Conservation (phyloP, 306 rosid species). For the Rosa chinensis region DNA sequence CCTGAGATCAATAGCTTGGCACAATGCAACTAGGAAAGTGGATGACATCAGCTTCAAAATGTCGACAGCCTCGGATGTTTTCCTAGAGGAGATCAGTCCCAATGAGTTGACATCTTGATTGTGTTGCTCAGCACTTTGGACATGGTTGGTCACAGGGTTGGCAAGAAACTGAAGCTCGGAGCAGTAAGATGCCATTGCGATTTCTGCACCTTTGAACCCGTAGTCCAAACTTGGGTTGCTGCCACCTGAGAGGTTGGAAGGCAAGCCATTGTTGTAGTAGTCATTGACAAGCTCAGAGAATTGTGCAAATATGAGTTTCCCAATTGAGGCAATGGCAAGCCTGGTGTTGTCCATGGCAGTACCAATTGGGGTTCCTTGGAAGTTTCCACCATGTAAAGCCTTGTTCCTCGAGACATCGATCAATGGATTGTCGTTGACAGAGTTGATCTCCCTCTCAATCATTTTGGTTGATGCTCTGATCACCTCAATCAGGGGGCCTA, state of each 20-base stretch:
- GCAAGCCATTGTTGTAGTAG: conserved; percentile 80
- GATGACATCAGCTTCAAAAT: conserved; percentile 82
- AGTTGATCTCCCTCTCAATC: conserved; percentile 95
- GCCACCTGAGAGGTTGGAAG: conserved; percentile 74
- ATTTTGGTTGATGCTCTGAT: conserved; percentile 70
- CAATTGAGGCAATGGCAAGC: conserved; percentile 75
- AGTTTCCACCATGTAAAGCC: conserved; percentile 91
- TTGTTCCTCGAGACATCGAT: conserved; percentile 87
- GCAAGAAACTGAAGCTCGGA: conserved; percentile 90
- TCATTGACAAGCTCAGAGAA: conserved; percentile 95
- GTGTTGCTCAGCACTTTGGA: conserved; percentile 94
- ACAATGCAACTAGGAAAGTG: conserved; percentile 73
- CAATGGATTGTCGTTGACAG: conserved; percentile 87
- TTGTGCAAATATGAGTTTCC: conserved; percentile 88
- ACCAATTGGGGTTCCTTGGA: conserved; percentile 96
- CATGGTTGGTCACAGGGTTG: conserved; percentile 91
- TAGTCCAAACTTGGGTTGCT: conserved; percentile 85
- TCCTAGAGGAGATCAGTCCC: conserved; percentile 77
- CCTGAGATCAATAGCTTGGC: conserved; percentile 86
- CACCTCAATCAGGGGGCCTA: conserved; percentile 90
- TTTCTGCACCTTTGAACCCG: conserved; percentile 87
- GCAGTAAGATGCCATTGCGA: conserved; percentile 96
- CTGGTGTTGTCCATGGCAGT: conserved; percentile 93
- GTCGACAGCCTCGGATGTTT: conserved; percentile 78
- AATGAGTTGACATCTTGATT: conserved; percentile 94